phyloP scores from a whole-genome alignment of 2,329 filamentous ascomycete genomes.

The Fusarium tuaranense region DNA sequence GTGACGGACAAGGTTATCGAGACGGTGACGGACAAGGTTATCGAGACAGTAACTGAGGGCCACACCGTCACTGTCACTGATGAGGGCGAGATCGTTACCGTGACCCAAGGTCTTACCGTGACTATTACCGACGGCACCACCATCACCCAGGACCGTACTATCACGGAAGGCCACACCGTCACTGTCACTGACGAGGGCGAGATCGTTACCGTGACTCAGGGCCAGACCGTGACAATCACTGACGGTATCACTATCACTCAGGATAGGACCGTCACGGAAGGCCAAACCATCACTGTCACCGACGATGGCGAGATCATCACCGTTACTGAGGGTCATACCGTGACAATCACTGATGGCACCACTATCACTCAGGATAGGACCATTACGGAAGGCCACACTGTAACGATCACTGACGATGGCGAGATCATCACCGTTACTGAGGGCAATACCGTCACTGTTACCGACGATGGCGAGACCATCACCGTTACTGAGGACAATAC shows the following conservation, averaged over 20 bases:
- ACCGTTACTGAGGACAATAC: too few relatives aligned
- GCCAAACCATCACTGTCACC: not conserved
- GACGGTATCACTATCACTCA: slow-evolving; percentile 4
- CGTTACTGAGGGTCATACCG: slow-evolving; percentile 7
- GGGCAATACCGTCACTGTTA: not conserved
- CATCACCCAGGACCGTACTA: not conserved
- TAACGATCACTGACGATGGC: not conserved
- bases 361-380: not conserved
- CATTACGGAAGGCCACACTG: not conserved
- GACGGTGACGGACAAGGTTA: not conserved
- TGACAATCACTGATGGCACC: slow-evolving; percentile 9
- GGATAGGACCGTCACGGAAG: not conserved
- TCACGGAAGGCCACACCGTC: not conserved
- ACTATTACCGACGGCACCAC: slow-evolving; percentile 14
- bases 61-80: not conserved
- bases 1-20: not conserved
- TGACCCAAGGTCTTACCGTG: slow-evolving; percentile 8
- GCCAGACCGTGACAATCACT: slow-evolving; percentile 10
- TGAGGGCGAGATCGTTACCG: not conserved
- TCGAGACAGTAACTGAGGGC: not conserved
- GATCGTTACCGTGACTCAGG: not conserved
- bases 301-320: not conserved
- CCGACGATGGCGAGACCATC: too few relatives aligned
- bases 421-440: slow-evolving; percentile 12
- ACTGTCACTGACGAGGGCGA: not conserved